These are phyloP conservation scores for Suillus decipiens DNA, from an alignment of 768 basidiomycete genomes.

Conservation along the genomic window DNA sequence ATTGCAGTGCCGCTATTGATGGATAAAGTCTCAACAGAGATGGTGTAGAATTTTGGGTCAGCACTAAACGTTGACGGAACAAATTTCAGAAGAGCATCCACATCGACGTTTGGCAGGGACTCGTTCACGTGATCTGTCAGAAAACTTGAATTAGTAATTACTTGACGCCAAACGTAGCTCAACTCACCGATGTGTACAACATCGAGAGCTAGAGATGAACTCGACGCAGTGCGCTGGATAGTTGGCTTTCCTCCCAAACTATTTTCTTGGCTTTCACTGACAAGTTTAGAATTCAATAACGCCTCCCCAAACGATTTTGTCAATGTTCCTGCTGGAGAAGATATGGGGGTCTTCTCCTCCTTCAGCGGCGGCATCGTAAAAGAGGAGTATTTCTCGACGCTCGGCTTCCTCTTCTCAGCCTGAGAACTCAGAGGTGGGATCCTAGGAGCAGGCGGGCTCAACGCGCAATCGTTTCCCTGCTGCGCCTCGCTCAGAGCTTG, in stretches of 20 bases:
- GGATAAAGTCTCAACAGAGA: conserved; percentile 75
- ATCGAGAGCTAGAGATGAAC: conserved; percentile 15
- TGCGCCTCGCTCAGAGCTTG: conserved; percentile 51
- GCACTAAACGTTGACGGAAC: conserved; percentile 24
- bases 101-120: conserved; percentile 49
- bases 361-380: conserved; percentile 63
- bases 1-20: conserved; percentile 54
- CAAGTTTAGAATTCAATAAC: conserved; percentile 10
- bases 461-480: conserved; percentile 12
- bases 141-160: conserved; percentile 8
- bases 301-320: conserved; percentile 31
- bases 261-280: conserved; percentile 15
- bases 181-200: conserved; percentile 37
- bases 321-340: conserved; percentile 57
- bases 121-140: conserved; percentile 41
- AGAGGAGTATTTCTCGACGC: conserved; percentile 65
- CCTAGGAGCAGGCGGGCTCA: conserved; percentile 18
- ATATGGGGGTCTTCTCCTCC: conserved; percentile 64
- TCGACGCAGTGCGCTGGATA: background rate
- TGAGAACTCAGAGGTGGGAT: conserved; percentile 24
- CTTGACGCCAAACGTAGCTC: background rate
- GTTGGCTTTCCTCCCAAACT: conserved; percentile 15
- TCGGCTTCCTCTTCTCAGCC: conserved; percentile 63
- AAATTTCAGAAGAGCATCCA: conserved; percentile 46
- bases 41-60: conserved; percentile 45